These are phyloP conservation scores for Hypoxylon sp. DNA, from an alignment of 2,329 filamentous ascomycete genomes.

Conservation along the genomic window DNA sequence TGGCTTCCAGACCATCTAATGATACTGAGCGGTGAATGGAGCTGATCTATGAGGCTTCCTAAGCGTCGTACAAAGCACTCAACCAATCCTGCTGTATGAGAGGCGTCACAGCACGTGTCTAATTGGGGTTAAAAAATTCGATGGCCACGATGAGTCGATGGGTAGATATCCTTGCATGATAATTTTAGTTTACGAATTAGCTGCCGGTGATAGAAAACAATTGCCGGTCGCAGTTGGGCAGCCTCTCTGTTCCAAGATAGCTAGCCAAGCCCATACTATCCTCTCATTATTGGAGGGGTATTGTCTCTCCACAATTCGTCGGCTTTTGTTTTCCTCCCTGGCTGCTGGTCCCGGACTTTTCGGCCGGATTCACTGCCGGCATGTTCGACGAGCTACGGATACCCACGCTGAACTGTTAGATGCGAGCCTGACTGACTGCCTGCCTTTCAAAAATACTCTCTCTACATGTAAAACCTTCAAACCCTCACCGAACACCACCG, in stretches of 20 bases:
- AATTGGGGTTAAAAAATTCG: slow-evolving; percentile 19
- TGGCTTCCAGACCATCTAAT: slow-evolving; percentile 7
- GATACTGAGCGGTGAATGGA: slow-evolving; percentile 19
- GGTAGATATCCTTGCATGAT: slow-evolving; percentile 42
- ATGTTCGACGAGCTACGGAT: slow-evolving; percentile 42
- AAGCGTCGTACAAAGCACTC: slow-evolving; percentile 23
- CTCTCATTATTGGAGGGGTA: slow-evolving; percentile 41
- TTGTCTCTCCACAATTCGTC: slow-evolving; percentile 44
- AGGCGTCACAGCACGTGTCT: slow-evolving; percentile 36
- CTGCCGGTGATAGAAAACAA: slow-evolving; percentile 46
- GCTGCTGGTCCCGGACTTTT: slow-evolving; percentile 35
- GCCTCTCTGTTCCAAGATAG: slow-evolving; percentile 35
- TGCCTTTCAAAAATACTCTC: background rate
- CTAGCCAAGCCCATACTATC: slow-evolving; percentile 40
- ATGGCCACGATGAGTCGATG: slow-evolving; percentile 23
- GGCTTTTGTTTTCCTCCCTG: slow-evolving; percentile 46
- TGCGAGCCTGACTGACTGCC: background rate
- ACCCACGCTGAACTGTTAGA: slow-evolving; percentile 33
- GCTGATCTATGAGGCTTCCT: slow-evolving; percentile 35
- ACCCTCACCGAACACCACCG: no score
- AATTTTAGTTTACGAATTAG: slow-evolving; percentile 44
- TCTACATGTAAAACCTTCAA: no score
- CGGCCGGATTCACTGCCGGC: slow-evolving; percentile 42
- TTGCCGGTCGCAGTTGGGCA: slow-evolving; percentile 43
- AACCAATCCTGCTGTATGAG: slow-evolving; percentile 25